Evolutionary conservation across 768 basidiomycete genomes (phyloP).

Genomic region (Trametes cingulata): DNA sequence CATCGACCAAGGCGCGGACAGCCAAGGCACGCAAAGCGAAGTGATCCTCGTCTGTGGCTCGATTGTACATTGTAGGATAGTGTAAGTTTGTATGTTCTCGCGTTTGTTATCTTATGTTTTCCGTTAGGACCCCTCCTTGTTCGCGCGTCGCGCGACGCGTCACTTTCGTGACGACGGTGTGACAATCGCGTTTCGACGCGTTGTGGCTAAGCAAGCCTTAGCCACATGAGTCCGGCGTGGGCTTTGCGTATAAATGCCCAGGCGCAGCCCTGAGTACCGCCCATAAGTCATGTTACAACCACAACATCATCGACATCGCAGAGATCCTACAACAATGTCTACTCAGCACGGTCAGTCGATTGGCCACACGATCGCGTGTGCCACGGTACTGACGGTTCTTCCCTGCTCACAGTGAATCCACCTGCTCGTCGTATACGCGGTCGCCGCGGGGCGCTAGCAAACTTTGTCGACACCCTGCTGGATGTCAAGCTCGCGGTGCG

Average conservation of each 20-base stretch:
- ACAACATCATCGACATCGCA: background rate
- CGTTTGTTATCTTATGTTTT: constrained; percentile 1
- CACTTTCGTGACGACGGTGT: background rate
- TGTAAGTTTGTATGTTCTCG: constrained; percentile 17
- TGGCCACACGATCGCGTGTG: too few species aligned
- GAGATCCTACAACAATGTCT: background rate
- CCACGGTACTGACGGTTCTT: too few species aligned
- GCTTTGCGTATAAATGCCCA: background rate
- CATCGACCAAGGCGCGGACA: constrained; percentile 4
- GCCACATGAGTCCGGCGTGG: background rate
- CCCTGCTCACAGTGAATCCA: too few species aligned
- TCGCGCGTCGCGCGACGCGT: background rate
- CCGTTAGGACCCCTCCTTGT: background rate
- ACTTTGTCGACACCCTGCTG: too few species aligned
- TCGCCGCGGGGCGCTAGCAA: too few species aligned
- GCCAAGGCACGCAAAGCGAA: constrained; percentile 16
- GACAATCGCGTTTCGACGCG: constrained; percentile 5
- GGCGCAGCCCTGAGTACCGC: background rate
- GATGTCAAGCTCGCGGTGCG: too few species aligned
- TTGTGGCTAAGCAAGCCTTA: background rate
- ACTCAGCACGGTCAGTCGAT: background rate
- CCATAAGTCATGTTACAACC: background rate
- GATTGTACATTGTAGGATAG: constrained; percentile 4
- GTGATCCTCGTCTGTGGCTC: constrained; percentile 1
- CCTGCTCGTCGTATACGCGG: too few species aligned